Percentiles rank a stretch among this genome's conserved stretches.
Conservation (phyloP, 2,329 filamentous ascomycete genomes). For the Lachnellula occidentalis region DNA sequence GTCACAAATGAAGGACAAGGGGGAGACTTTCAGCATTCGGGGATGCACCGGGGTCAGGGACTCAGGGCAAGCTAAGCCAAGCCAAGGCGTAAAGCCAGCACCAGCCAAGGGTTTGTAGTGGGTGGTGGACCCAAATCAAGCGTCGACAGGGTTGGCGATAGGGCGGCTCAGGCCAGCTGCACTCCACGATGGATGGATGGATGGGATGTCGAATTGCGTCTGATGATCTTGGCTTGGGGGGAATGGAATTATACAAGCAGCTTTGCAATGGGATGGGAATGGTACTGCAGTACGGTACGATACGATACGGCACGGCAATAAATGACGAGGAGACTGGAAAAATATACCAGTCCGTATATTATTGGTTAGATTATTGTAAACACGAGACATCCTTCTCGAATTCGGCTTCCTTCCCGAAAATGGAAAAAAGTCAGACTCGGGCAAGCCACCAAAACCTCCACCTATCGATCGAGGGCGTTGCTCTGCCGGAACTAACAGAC, state of each 20-base stretch:
- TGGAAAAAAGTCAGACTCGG: neutral
- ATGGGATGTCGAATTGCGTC: slow-evolving; percentile 3
- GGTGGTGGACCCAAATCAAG: too few species aligned
- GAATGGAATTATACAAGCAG: slow-evolving; percentile 1
- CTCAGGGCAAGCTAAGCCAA: too few species aligned
- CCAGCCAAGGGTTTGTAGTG: neutral
- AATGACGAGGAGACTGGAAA: neutral
- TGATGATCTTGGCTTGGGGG: slow-evolving; percentile 1
- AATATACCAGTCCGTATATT: neutral
- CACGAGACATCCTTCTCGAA: too few species aligned
- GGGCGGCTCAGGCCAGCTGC: neutral
- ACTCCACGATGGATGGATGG: too few species aligned
- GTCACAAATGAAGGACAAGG: neutral
- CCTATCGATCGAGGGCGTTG: neutral
- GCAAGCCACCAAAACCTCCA: neutral
- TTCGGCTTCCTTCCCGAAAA: neutral
- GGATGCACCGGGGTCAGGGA: neutral
- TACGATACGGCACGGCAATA: too few species aligned
- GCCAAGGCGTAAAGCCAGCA: neutral
- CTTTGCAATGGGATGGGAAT: neutral
- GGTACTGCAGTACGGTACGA: too few species aligned
- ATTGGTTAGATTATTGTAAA: neutral
- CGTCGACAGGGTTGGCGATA: neutral
- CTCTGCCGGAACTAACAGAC: too few species aligned
- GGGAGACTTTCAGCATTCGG: neutral